Evolutionary conservation across 345 rosid genomes (phyloP), one percentile per base, ranked within the genome.

Genomic region (Draba incana): DNA sequence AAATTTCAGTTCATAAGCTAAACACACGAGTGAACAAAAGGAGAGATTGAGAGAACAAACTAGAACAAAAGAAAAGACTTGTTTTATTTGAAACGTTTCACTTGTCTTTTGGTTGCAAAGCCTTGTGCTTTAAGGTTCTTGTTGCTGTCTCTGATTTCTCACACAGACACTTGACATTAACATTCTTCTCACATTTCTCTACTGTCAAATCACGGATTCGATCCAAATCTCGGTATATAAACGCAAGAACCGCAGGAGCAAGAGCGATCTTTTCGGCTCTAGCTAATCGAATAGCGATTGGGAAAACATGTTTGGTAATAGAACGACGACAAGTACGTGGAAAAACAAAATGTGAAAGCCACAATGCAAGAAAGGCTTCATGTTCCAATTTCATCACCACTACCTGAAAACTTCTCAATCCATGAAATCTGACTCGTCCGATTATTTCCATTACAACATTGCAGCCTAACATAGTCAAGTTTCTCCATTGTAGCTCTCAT

Each of bases 351-450:
- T 28, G 60, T 0, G 64, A 61, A 49, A 82, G 65, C 84, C 88
- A 82, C 23, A 65, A 8, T 0, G 72, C 71, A 13, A 82, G 82
- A 52, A 82, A 84, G 25, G 83, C 84, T 72, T 77, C 83, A 57
- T 81, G 86, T 60, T 81, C 81, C 11, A 79, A 43, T 4, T 4
- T 73, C 57, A 50, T 62, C 70, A 45, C 70, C 78, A 48, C 78
- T 67, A 11, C 14, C 50, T 52, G 60, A 66, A 62, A 81, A 84
- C 23, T 28, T 70, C 51, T 16, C 58, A 44, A 65, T 61, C 85
- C 87, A 84, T 10, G 12, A 16, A 15, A 0, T 8, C 11, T 23
- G 57, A 1, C 23, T 35, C 3, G 70, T 15, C 12, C 37, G 6
- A 5, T 0, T 24, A 10, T 59, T 27, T 14, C 51, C 68, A 24